These are phyloP conservation scores for Oenanthe javanica DNA, from an alignment of 140 eudicot species.

Conservation along the genomic window DNA sequence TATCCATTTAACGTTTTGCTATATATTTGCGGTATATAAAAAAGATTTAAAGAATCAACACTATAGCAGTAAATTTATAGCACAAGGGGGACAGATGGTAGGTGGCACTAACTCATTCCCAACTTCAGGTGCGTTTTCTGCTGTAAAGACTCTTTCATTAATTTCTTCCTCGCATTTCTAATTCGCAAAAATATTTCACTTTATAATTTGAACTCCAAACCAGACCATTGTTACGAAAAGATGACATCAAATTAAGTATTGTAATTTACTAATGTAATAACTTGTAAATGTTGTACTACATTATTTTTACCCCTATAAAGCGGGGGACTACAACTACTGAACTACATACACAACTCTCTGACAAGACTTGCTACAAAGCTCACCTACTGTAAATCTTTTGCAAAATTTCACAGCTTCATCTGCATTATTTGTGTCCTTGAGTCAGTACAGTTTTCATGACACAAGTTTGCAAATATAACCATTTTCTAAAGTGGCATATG, in stretches of 20 bases:
- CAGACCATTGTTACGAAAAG: not conserved
- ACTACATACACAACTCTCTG: not conserved
- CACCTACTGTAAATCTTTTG: slow-evolving; percentile 2
- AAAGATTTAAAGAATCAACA: too few relatives aligned
- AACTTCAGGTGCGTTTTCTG: slow-evolving; percentile 8
- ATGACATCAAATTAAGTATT: not conserved
- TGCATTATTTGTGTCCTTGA: slow-evolving; percentile 4
- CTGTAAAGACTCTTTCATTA: not conserved
- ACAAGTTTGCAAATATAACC: not conserved
- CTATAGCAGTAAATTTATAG: not conserved
- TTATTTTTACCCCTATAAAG: not conserved
- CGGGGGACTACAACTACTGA: not conserved
- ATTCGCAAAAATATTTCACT: not conserved
- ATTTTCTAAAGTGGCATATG: not conserved
- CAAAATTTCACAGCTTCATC: slow-evolving; percentile 2
- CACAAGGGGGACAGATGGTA: not conserved
- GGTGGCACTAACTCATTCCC: not conserved
- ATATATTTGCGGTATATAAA: too few relatives aligned
- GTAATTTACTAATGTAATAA: not conserved
- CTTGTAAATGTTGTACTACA: not conserved
- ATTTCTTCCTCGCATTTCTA: not conserved
- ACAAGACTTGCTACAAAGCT: not conserved
- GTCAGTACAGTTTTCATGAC: not conserved
- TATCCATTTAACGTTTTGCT: too few relatives aligned
- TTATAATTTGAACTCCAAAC: too few relatives aligned